A percentile compares a stretch with the other conserved stretches of the same genome.
Conservation (phyloP, 2,329 filamentous ascomycete species). For the Arthrobotrys pseudoclavata region DNA sequence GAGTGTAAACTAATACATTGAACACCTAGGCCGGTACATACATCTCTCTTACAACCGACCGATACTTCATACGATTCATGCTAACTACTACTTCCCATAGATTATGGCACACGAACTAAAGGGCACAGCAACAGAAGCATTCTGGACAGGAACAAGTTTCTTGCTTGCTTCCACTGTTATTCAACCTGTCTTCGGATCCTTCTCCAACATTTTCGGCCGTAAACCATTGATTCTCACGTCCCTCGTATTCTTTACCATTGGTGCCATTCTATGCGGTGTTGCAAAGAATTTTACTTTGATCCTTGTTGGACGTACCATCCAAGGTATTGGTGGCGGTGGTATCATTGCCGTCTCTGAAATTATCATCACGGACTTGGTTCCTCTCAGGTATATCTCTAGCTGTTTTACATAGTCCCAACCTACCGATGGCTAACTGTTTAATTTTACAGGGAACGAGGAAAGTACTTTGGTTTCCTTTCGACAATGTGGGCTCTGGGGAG, state of each 20-base stretch:
- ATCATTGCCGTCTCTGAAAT: conserved; percentile 69
- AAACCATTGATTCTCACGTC: conserved; percentile 65
- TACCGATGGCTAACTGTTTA: conserved; percentile 62
- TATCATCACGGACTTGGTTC: conserved; percentile 69
- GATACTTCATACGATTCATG: background rate
- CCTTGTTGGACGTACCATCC: conserved; percentile 67
- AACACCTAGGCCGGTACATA: conserved; percentile 23
- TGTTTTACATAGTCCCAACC: conserved; percentile 61
- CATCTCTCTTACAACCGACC: background rate
- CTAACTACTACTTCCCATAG: conserved; percentile 12
- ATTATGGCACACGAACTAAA: conserved; percentile 70
- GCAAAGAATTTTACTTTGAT: conserved; percentile 66
- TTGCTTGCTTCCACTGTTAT: conserved; percentile 76
- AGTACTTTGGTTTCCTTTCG: conserved; percentile 67
- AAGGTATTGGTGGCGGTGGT: conserved; percentile 71
- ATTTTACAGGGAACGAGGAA: conserved; percentile 66
- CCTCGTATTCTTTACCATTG: conserved; percentile 66
- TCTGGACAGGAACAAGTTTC: conserved; percentile 80
- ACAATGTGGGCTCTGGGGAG: conserved; percentile 72
- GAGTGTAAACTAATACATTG: background rate
- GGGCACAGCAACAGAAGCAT: conserved; percentile 74
- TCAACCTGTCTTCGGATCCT: conserved; percentile 69
- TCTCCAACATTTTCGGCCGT: conserved; percentile 68
- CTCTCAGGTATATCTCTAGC: conserved; percentile 66
- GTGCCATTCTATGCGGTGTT: conserved; percentile 66